Evolutionary conservation across 176 grass and related monocot genomes (phyloP), one percentile per base, ranked within the genome.

Genomic region (Raddia distichophylla): DNA sequence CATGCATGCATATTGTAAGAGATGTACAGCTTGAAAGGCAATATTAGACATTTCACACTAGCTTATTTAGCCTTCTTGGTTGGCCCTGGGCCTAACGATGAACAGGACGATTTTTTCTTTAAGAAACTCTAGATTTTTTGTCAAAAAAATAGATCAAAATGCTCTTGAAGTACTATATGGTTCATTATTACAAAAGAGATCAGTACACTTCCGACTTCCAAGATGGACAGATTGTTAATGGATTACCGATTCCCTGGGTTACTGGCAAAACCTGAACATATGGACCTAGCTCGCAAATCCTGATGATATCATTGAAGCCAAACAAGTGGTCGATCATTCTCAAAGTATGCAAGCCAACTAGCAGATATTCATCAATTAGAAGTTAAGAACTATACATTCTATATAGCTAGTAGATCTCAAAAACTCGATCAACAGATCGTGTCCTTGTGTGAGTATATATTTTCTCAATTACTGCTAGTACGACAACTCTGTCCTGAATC

Each of bases 61-160:
- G 37, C 37, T 40, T 27, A 27, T 12, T 11, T 43, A 7, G 57
- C 19, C 19, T 18, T 33, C 62, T 47, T 47, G 57, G 0, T 80
- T 43, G 78, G 64, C 64, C 53, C 51, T 46, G 32, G 40, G 17
- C 66, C 78, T 60, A 60, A 71, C 78, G 13, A 45, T 33, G 19
- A 76, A 46, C 73, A 51, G 20, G 7, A n/a, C 20, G 20, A 61
- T 32, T 9, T 61, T 61, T 61, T 13, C 37, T 40, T 40, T 40
- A 40, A 40, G 37, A 40, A 40, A 40, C 37, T 5, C 37, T 40
- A 40, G 37, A 5, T 40, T 40, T 40, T 2, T 40, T 5, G 37
- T 2, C 37, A 40, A 40, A 40, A 40, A 5, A 40, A 40, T 40
- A 40, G 4, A 40, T 40, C 4, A 40, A 40, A 40, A 40, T 40